Conservation (phyloP, 1,284 basidiomycete species). For the Leccinum fallax region DNA sequence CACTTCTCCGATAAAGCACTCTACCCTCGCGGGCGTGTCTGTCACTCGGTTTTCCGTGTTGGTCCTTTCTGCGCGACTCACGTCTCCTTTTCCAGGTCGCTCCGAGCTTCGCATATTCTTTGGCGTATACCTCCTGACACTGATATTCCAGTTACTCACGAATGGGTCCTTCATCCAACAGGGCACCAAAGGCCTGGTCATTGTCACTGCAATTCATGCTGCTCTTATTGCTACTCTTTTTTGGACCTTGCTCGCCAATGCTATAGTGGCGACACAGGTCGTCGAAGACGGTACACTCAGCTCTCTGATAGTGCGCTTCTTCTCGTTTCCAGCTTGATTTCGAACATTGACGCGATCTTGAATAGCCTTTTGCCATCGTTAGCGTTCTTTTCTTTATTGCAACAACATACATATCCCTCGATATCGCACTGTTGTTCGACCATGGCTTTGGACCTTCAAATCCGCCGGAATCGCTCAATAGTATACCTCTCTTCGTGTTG, state of each 20-base stretch:
- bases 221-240: constrained; percentile 72
- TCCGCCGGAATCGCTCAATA: constrained; percentile 57
- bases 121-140: constrained; percentile 65
- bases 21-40: background rate
- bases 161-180: constrained; percentile 78
- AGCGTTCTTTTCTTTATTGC: constrained; percentile 64
- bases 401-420: constrained; percentile 79
- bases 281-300: constrained; percentile 82
- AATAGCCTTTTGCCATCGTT: constrained; percentile 66
- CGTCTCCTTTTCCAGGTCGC: constrained; percentile 49
- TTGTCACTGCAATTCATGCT: constrained; percentile 75
- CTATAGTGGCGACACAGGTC: constrained; percentile 78
- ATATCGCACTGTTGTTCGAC: constrained; percentile 70
- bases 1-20: background rate
- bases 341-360: constrained; percentile 6
- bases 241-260: constrained; percentile 79
- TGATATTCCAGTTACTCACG: constrained; percentile 77
- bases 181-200: constrained; percentile 66
- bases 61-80: constrained; percentile 11
- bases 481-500: constrained; percentile 75
- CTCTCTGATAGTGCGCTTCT: constrained; percentile 60
- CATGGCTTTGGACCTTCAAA: constrained; percentile 58
- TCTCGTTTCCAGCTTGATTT: background rate
- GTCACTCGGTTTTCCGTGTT: background rate
- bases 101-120: constrained; percentile 70